phyloP scores from a whole-genome alignment of 2,329 filamentous ascomycete species.

The Cercospora canescens region DNA sequence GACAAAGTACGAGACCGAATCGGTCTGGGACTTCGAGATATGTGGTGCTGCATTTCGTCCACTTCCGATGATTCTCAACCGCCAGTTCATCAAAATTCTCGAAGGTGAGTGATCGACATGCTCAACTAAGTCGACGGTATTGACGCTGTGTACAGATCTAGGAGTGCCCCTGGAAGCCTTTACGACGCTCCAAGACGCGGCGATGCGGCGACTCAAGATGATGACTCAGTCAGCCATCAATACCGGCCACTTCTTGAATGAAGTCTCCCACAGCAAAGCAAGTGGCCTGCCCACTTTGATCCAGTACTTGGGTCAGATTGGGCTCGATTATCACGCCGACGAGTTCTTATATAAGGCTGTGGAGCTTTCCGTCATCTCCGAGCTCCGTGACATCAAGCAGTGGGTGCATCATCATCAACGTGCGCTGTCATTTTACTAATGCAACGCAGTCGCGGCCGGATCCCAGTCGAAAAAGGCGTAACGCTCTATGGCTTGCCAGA shows the following conservation, averaged over 20 bases:
- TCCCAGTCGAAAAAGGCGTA: conserved; percentile 68
- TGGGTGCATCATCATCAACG: conserved; percentile 40
- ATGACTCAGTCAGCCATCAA: conserved; percentile 61
- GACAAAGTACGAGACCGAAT: conserved; percentile 69
- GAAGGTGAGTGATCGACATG: conserved; percentile 48
- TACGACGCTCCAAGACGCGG: conserved; percentile 61
- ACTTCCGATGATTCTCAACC: conserved; percentile 70
- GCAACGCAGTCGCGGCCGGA: conserved; percentile 53
- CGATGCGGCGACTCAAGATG: conserved; percentile 59
- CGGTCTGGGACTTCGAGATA: conserved; percentile 63
- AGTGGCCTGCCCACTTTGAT: conserved; percentile 65
- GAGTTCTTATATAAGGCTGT: conserved; percentile 69
- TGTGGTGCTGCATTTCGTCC: conserved; percentile 69
- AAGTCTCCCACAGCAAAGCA: conserved; percentile 60
- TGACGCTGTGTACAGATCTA: conserved; percentile 54
- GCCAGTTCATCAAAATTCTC: conserved; percentile 80
- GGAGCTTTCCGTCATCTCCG: conserved; percentile 68
- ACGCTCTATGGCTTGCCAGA: conserved; percentile 84
- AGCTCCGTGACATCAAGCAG: conserved; percentile 75
- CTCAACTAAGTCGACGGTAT: neutral
- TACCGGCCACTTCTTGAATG: conserved; percentile 65
- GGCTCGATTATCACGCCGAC: conserved; percentile 67
- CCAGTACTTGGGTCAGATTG: conserved; percentile 56
- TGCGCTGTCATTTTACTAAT: neutral
- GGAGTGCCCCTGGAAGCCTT: conserved; percentile 62